A percentile compares a stretch with the other conserved stretches of the same genome.
Conservation (phyloP, 202 grass and related monocot species). For the Schoenoplectus triqueter region DNA sequence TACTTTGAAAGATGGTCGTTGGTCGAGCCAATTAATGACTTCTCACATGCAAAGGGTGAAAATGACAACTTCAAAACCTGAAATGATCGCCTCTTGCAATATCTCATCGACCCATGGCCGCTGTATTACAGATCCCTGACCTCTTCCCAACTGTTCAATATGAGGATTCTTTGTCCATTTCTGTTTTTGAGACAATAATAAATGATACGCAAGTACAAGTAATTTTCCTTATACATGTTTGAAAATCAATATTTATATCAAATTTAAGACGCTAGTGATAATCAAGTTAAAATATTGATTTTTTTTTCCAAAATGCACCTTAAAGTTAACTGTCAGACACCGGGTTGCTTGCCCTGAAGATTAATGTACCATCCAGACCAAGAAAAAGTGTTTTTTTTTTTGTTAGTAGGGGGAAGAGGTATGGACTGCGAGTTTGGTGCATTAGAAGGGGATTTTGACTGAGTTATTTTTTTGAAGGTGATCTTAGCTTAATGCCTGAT, state of each 20-base stretch:
- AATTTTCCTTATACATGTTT: background rate
- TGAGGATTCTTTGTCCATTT: slow-evolving; percentile 18
- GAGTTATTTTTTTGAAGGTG: slow-evolving; percentile 15
- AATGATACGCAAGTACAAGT: background rate
- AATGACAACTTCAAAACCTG: slow-evolving; percentile 36
- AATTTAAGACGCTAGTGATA: background rate
- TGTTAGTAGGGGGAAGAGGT: slow-evolving; percentile 5
- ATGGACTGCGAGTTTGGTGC: background rate
- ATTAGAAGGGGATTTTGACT: slow-evolving; percentile 21
- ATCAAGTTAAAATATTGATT: background rate
- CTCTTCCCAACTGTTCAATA: background rate
- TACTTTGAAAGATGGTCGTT: background rate
- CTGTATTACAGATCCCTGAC: slow-evolving; percentile 5
- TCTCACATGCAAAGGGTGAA: slow-evolving; percentile 11
- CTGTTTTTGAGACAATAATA: background rate
- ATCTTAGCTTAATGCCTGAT: slow-evolving; percentile 8
- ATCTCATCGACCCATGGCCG: slow-evolving; percentile 22
- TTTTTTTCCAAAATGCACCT: background rate
- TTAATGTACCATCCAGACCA: slow-evolving; percentile 17
- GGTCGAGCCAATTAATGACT: slow-evolving; percentile 34
- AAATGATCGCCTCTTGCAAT: slow-evolving; percentile 22
- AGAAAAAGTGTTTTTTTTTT: slow-evolving; percentile 37
- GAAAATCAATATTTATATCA: background rate
- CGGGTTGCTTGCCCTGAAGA: background rate
- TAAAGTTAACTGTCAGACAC: slow-evolving; percentile 3